Evolutionary conservation across 768 basidiomycete species (phyloP).

Genomic region (Cystofilobasidium capitatum): DNA sequence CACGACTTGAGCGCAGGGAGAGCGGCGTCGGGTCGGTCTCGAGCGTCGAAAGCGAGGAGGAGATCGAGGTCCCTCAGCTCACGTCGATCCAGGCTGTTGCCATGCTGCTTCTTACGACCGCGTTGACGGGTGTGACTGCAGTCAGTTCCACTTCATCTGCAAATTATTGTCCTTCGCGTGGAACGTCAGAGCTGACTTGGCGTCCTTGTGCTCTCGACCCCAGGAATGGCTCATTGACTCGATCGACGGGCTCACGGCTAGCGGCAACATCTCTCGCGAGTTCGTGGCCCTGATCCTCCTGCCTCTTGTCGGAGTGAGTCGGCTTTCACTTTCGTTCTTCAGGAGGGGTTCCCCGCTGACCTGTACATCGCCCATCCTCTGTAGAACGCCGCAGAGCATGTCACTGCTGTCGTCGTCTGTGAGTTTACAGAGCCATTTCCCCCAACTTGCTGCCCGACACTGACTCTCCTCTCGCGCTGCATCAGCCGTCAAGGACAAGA

Average conservation of each 20-base stretch:
- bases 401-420: no score
- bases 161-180: no score
- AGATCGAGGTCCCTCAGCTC: slow-evolving; percentile 27
- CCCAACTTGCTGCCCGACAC: neutral
- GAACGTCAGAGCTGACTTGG: no score
- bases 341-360: no score
- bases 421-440: no score
- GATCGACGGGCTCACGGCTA: slow-evolving; percentile 29
- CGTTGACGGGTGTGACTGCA: slow-evolving; percentile 34
- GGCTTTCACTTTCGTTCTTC: neutral
- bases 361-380: neutral
- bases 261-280: slow-evolving; percentile 22
- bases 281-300: slow-evolving; percentile 25
- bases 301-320: slow-evolving; percentile 15
- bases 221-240: slow-evolving; percentile 16
- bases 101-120: slow-evolving; percentile 34
- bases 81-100: no score
- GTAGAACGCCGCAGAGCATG: slow-evolving; percentile 18
- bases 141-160: no score
- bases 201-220: no score
- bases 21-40: no score
- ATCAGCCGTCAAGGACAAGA: slow-evolving; percentile 30
- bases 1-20: no score
- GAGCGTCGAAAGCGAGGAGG: slow-evolving; percentile 23
- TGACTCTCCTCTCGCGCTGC: no score